A percentile compares a stretch with the other conserved stretches of the same genome.
Evolutionary conservation across 148 eudicot species (phyloP).

Genomic region (Vaccinium corymbosum): DNA sequence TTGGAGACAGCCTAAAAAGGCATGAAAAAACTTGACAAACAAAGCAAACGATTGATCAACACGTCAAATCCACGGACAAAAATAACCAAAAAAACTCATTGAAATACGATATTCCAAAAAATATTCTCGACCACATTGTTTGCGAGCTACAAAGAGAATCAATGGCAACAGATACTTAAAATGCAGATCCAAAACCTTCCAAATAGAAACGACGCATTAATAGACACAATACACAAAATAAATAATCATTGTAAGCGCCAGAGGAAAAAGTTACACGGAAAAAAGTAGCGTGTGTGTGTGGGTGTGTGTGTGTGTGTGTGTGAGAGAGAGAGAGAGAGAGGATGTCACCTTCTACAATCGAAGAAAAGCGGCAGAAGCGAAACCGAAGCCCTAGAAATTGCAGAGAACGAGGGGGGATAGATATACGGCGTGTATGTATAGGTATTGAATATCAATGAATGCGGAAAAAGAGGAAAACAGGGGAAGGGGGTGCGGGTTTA

Average conservation of each 20-base stretch:
- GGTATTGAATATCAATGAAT: not conserved
- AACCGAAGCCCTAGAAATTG: not conserved
- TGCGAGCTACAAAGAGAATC: not conserved
- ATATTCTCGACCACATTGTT: not conserved
- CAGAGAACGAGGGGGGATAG: not conserved
- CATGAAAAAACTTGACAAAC: not conserved
- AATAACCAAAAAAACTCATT: not conserved
- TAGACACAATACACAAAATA: not conserved
- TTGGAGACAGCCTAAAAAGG: not conserved
- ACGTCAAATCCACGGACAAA: not conserved
- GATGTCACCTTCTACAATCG: not conserved
- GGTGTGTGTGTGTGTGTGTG: not conserved
- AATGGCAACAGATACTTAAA: not conserved
- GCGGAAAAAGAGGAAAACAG: slow-evolving; percentile 2
- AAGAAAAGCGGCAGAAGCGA: not conserved
- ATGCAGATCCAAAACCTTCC: not conserved
- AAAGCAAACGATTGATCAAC: not conserved
- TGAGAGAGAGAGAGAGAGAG: slow-evolving; percentile 7
- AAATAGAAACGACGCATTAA: not conserved
- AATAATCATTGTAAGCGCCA: not conserved
- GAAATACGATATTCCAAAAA: not conserved
- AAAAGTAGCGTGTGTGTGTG: not conserved
- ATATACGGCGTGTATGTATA: not conserved
- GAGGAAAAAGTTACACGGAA: not conserved
- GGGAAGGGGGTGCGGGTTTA: not conserved